Evolutionary conservation across 164 flowering plant genomes (phyloP).

Genomic region (Buxus sempervirens): DNA sequence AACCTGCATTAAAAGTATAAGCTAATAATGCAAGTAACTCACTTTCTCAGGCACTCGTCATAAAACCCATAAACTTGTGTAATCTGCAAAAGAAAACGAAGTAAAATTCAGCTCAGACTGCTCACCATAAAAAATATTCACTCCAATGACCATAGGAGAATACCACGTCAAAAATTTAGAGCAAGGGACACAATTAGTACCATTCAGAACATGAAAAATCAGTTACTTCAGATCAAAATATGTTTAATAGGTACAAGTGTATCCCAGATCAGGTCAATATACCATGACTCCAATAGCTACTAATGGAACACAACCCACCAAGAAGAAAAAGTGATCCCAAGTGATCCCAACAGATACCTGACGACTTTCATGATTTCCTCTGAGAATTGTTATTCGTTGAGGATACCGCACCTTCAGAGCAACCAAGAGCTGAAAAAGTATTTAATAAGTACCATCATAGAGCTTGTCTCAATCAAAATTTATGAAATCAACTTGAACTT

Average conservation of each 20-base stretch:
- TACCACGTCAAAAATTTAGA: too few relatives aligned
- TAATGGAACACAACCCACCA: too few relatives aligned
- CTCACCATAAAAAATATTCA: neutral
- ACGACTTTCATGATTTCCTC: slow-evolving; percentile 98
- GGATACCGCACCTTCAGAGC: slow-evolving; percentile 88
- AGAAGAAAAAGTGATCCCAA: too few relatives aligned
- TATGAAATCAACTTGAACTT: slow-evolving; percentile 24
- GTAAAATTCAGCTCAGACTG: slow-evolving; percentile 4
- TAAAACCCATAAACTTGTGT: slow-evolving; percentile 98
- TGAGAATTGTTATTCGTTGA: slow-evolving; percentile 83
- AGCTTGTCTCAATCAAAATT: neutral
- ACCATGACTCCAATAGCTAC: too few relatives aligned
- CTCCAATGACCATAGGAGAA: neutral
- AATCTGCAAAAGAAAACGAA: slow-evolving; percentile 56
- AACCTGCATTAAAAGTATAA: neutral
- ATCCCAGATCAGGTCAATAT: too few relatives aligned
- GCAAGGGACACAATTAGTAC: too few relatives aligned
- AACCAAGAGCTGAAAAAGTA: slow-evolving; percentile 68
- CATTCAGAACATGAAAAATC: too few relatives aligned
- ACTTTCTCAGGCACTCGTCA: slow-evolving; percentile 97
- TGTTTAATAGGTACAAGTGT: too few relatives aligned
- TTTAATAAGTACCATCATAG: slow-evolving; percentile 11
- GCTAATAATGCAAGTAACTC: slow-evolving; percentile 35
- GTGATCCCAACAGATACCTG: slow-evolving; percentile 66
- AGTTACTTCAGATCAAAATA: too few relatives aligned